Percentiles rank a stretch among this genome's conserved stretches.
Evolutionary conservation across 2,329 filamentous ascomycete species (phyloP).

Genomic region (Grosmannia huntii): DNA sequence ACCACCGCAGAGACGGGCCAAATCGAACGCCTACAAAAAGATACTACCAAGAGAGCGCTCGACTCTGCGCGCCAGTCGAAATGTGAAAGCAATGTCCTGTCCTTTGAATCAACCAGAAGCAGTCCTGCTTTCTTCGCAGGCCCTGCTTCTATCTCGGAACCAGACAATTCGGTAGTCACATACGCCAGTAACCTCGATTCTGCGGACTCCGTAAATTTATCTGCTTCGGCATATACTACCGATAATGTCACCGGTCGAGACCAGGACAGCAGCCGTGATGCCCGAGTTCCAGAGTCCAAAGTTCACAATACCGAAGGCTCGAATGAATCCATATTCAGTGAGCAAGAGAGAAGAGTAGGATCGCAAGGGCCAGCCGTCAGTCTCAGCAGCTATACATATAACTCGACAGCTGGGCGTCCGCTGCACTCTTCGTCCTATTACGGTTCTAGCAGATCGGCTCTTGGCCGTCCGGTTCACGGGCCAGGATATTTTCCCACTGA

Average conservation of each 20-base stretch:
- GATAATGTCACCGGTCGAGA: background rate
- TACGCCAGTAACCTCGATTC: background rate
- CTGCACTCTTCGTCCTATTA: background rate
- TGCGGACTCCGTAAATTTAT: background rate
- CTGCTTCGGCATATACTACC: background rate
- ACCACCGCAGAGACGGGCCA: background rate
- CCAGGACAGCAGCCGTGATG: background rate
- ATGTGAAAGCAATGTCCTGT: background rate
- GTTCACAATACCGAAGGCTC: background rate
- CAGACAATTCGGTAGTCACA: background rate
- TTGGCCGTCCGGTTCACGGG: background rate
- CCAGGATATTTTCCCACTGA: background rate
- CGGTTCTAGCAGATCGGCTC: background rate
- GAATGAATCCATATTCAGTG: slow-evolving; percentile 18
- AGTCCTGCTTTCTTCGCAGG: background rate
- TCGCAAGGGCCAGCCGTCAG: background rate
- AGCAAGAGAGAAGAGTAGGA: slow-evolving; percentile 14
- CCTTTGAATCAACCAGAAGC: background rate
- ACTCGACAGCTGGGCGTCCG: background rate
- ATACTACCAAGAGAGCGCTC: background rate
- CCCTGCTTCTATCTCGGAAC: background rate
- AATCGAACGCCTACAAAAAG: background rate
- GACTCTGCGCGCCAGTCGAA: background rate
- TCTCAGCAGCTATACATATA: background rate
- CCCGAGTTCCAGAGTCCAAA: background rate